Evolutionary conservation across 495 filamentous ascomycete species (phyloP), one percentile per base, ranked within the genome.

Genomic region (Penicillium silybi): DNA sequence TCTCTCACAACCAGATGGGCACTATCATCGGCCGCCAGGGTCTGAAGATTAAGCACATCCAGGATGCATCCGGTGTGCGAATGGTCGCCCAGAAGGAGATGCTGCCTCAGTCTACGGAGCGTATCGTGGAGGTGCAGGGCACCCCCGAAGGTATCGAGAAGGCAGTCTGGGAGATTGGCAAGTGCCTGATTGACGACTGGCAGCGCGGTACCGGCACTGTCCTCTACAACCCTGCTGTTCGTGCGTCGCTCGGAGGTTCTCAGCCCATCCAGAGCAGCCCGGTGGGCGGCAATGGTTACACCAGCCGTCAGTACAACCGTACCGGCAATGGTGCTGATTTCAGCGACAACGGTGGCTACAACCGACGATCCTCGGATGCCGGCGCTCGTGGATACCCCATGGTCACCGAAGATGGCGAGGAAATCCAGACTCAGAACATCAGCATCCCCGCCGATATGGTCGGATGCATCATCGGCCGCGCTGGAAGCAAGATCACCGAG

Each of bases 11-110:
- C 66, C 95, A 98, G 70, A 98, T 98, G 93, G 93, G 93, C 47
- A 97, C 93, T 56, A 96, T 98, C 70, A 98, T 98, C 60, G 93
- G 93, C 55, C 86, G 91, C 46, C 87, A 91, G 74, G 93, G 93
- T 40, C 79, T 95, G 53, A 97, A 97, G 77, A 98, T 98, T 77
- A 98, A 98, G 80, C 88, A 96, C 69, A 98, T 98, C 60, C 93
- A 98, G 69, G 95, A 98, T 72, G 85, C 85, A 10, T 97, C 95
- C 3, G 90, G 92, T 54, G 92, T 97, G 50, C 89, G 93, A 58
- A 97, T 98, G 93, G 91, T 97, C 27, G 93, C 93, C 43, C 92
- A 97, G 69, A 98, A 98, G 74, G 93, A 98, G 64, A 97, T 98
- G 93, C 85, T 97, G 27, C 93, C 93, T 22, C 93, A 97, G 68